phyloP scores from a whole-genome alignment of 2,329 filamentous ascomycete species.

The Verticillium tricorpus region DNA sequence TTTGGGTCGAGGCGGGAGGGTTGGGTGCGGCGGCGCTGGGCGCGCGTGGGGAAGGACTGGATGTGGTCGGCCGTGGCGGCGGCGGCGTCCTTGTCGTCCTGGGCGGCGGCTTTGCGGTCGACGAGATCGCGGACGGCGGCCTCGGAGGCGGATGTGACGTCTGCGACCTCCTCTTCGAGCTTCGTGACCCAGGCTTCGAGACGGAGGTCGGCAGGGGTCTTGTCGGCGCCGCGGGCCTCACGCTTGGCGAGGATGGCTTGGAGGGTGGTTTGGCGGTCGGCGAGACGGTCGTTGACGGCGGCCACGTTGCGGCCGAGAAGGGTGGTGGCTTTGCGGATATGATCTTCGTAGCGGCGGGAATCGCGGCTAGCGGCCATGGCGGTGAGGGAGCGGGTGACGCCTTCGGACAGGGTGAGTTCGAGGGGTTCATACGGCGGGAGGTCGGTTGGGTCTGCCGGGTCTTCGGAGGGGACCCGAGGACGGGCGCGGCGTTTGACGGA shows the following conservation, averaged over 20 bases:
- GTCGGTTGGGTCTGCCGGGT: constrained; percentile 21
- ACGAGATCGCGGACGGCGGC: constrained; percentile 41
- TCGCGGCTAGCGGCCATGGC: constrained; percentile 37
- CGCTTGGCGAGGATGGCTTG: constrained; percentile 27
- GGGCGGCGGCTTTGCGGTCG: constrained; percentile 43
- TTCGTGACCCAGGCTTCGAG: constrained; percentile 33
- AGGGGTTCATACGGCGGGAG: constrained; percentile 49
- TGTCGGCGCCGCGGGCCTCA: constrained; percentile 27
- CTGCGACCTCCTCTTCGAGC: constrained; percentile 34
- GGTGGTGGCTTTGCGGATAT: constrained; percentile 39
- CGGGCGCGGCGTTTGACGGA: not conserved
- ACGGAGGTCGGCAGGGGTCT: constrained; percentile 28
- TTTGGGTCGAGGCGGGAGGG: constrained; percentile 14
- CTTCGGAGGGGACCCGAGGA: not conserved
- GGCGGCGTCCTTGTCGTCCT: constrained; percentile 41
- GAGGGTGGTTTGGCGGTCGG: constrained; percentile 29
- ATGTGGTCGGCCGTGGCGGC: constrained; percentile 21
- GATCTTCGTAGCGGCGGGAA: constrained; percentile 37
- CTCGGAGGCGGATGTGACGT: constrained; percentile 41
- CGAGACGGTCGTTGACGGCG: constrained; percentile 44
- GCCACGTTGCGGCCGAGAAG: constrained; percentile 40
- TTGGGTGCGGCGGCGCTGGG: constrained; percentile 10
- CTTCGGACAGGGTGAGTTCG: constrained; percentile 36
- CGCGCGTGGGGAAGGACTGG: constrained; percentile 4
- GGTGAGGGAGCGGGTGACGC: constrained; percentile 32